Evolutionary conservation across 1,284 basidiomycete species (phyloP).

Genomic region (Cutaneotrichosporon sp.): DNA sequence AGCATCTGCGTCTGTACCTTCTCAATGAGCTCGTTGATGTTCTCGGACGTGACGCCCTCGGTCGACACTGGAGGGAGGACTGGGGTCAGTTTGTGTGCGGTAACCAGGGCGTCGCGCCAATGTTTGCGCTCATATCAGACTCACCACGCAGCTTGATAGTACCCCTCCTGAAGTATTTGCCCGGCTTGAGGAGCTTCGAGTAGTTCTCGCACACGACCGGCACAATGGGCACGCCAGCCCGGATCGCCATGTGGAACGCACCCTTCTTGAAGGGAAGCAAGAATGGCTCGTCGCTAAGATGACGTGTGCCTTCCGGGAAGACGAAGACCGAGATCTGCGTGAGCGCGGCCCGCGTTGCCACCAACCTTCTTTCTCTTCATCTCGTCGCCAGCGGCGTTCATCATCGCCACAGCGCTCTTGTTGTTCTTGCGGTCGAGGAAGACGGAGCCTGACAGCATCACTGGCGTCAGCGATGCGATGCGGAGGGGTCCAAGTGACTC

Average conservation of each 20-base stretch:
- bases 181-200: constrained; percentile 72
- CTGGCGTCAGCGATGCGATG: constrained; percentile 28
- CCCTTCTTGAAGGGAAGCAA: constrained; percentile 95
- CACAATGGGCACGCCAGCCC: constrained; percentile 73
- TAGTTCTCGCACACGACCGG: constrained; percentile 96
- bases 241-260: constrained; percentile 92
- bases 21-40: constrained; percentile 54
- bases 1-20: constrained; percentile 54
- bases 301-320: constrained; percentile 89
- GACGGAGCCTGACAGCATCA: constrained; percentile 85
- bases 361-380: constrained; percentile 68
- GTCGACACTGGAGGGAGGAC: constrained; percentile 58
- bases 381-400: constrained; percentile 73
- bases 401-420: constrained; percentile 70
- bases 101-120: not conserved
- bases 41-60: constrained; percentile 50
- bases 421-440: constrained; percentile 89
- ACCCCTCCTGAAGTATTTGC: constrained; percentile 74
- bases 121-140: constrained; percentile 55
- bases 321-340: constrained; percentile 75
- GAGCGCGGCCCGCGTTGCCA: constrained; percentile 40
- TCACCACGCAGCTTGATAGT: constrained; percentile 80
- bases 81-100: constrained; percentile 47
- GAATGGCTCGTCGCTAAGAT: constrained; percentile 63
- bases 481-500: constrained; percentile 21